These are phyloP conservation scores for Polyplosphaeria fusca DNA, from an alignment of 495 filamentous ascomycete genomes.

Conservation along the genomic window DNA sequence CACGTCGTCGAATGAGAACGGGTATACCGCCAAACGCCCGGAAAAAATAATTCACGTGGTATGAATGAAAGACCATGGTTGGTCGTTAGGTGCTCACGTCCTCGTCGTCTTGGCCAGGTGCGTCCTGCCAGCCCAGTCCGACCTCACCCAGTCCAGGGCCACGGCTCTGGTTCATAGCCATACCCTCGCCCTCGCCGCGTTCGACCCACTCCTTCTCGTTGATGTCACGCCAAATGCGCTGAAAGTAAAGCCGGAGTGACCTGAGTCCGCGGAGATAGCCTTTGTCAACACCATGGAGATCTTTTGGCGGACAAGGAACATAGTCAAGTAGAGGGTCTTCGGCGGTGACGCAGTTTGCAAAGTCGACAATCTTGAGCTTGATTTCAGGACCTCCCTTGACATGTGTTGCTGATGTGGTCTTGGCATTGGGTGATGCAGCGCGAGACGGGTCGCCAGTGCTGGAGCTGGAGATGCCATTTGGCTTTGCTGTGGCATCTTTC, in stretches of 20 bases:
- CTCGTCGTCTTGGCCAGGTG: conserved; percentile 3
- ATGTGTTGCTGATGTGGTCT: not conserved
- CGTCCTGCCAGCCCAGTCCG: conserved; percentile 25
- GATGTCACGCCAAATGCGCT: conserved; percentile 79
- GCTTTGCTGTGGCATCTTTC: conserved; percentile 18
- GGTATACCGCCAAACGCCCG: no score
- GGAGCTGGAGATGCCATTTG: conserved; percentile 1
- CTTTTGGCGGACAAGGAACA: conserved; percentile 73
- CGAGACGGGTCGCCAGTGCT: conserved; percentile 2
- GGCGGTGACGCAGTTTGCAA: conserved; percentile 93
- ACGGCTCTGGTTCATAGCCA: conserved; percentile 9
- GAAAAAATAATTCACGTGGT: no score
- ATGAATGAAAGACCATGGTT: no score
- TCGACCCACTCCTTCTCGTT: conserved; percentile 40
- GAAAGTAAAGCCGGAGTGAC: conserved; percentile 78
- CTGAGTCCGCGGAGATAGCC: conserved; percentile 86
- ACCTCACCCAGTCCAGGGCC: conserved; percentile 23
- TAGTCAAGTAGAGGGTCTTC: conserved; percentile 64
- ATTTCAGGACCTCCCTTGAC: conserved; percentile 54
- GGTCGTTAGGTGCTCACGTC: conserved; percentile 27
- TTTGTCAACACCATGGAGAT: conserved; percentile 75
- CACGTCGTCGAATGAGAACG: no score
- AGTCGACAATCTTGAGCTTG: conserved; percentile 95
- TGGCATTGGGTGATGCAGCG: not conserved
- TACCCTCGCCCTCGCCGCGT: conserved; percentile 34